Base-by-base conservation (phyloP, 305 asterid genomes). In the Salvia sclarea region DNA sequence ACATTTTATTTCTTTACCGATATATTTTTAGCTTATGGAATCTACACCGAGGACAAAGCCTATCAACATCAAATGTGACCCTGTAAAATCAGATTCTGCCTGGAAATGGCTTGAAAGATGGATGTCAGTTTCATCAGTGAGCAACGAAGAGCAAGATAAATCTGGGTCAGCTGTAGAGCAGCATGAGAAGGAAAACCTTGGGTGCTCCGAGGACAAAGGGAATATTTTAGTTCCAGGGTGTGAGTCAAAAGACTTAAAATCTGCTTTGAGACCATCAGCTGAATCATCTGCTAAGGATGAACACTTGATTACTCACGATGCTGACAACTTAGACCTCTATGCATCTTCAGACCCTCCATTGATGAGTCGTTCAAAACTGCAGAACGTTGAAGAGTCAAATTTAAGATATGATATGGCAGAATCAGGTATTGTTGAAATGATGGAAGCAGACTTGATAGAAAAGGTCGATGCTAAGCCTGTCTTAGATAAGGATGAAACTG, bases 31-130 rank as follows among this genome's bases (percentile, higher is more conserved):
- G 96, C 84, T 90, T 71, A 75, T 88, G 84, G 91, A 82, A 61
- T 80, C 97, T 59, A 77, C 83, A 22, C 90, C 95, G 16, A 81
- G 69, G 83, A 76, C 83, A 59, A 79, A 80, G 70, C 55, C 73
- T 65, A 81, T 84, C 61, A 84, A 85, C 76, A 82, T 94, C 72
- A 94, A 91, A 79, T 94, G 99, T 72, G 97, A 94, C 69, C 96
- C 98, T 66, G 82, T 64, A 52, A 91, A 88, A 65, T 78, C 90
- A 0, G 98, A 91, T 78, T 79, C 97, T 3, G 78, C 97, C 68
- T 94, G 99, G 99, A 80, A 75, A 81, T 94, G 99, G 99, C 80
- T 94, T 68, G 98, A 91, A 79, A 80, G 98, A 78, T 86, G 97
- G 97, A 88, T 83, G 86, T 70, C 88, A 55, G 86, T 69, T 69